Percentiles rank a stretch among this genome's conserved stretches.
phyloP scores from a whole-genome alignment of 2,329 filamentous ascomycete genomes.

The Penicillium sp. region DNA sequence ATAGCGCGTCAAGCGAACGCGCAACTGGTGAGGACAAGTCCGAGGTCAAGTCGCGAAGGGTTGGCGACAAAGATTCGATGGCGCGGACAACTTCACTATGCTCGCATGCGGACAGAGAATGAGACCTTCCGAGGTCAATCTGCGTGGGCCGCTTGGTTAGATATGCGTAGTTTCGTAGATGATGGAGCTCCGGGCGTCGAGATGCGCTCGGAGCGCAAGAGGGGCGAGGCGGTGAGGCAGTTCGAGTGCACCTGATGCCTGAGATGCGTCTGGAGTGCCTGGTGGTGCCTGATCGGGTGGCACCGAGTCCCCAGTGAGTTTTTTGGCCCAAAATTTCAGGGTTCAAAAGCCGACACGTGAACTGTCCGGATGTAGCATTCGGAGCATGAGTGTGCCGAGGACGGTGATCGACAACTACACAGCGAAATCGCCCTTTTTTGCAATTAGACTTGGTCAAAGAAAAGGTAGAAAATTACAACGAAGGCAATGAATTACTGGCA shows the following conservation, averaged over 20 bases:
- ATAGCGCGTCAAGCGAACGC: slow-evolving; percentile 30
- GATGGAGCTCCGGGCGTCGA: slow-evolving; percentile 18
- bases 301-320: neutral
- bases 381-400: neutral
- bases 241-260: slow-evolving; percentile 4
- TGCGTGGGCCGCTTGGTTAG: slow-evolving; percentile 20
- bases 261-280: neutral
- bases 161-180: slow-evolving; percentile 15
- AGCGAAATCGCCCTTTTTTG: neutral
- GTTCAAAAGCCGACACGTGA: slow-evolving; percentile 1
- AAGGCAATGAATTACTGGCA: too few species aligned
- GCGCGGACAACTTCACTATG: slow-evolving; percentile 17
- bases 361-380: neutral
- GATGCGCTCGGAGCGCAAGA: slow-evolving; percentile 22
- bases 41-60: slow-evolving; percentile 10
- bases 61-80: slow-evolving; percentile 15
- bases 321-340: neutral
- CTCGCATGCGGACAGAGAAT: slow-evolving; percentile 23
- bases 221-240: slow-evolving; percentile 23
- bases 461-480: neutral
- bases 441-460: neutral
- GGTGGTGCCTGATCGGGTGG: slow-evolving; percentile 2
- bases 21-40: slow-evolving; percentile 8
- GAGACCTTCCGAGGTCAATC: slow-evolving; percentile 21
- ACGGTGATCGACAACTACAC: neutral